Evolutionary conservation across 176 grass and related monocot genomes (phyloP), one percentile per base, ranked within the genome.

Genomic region (Aechmea fasciata): DNA sequence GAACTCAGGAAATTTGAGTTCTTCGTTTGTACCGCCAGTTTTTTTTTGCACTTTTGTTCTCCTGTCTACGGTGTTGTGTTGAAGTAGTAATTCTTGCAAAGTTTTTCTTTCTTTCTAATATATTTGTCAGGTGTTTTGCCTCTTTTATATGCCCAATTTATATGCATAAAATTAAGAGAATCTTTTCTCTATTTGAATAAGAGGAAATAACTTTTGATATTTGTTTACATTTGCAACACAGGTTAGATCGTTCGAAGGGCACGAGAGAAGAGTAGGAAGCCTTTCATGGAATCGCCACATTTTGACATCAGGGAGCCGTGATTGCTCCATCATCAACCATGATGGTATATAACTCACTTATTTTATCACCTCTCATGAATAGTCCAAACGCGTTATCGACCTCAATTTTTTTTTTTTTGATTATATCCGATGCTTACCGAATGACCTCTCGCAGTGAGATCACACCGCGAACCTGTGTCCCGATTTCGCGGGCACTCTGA

Each of bases 301-400:
- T 26, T 69, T 83, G 23, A 72, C 81, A 8, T 83, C 81, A 68
- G 81, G 81, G 61, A 61, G 81, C 62, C 69, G 50, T 63, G 81
- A 77, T 69, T 50, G 59, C 23, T 67, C 65, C 10, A 83, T 83
- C 33, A 61, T 78, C 57, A 83, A 83, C 14, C 74, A 78, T 73
- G 80, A 83, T 68, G 68, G 81, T 83, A 83, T 48, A 47, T 7
- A 47, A 10, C 23, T 71, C 14, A 20, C 19, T 61, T 14, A 11
- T 71, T 33, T 41, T 48, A 14, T 47, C 29, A 41, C 13, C 0
- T 57, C 12, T 2, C 28, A 10, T 29, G 48, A 17, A 33, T 68
- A 2, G 49, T n/a, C 14, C 11, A 68, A 7, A 13, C 6, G 11
- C 13, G 2, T 20, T 64, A 50, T 57, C 25, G 3, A 79, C 47